phyloP scores from a whole-genome alignment of 192 early-diverging fungal species.

The Coemansia sp. region DNA sequence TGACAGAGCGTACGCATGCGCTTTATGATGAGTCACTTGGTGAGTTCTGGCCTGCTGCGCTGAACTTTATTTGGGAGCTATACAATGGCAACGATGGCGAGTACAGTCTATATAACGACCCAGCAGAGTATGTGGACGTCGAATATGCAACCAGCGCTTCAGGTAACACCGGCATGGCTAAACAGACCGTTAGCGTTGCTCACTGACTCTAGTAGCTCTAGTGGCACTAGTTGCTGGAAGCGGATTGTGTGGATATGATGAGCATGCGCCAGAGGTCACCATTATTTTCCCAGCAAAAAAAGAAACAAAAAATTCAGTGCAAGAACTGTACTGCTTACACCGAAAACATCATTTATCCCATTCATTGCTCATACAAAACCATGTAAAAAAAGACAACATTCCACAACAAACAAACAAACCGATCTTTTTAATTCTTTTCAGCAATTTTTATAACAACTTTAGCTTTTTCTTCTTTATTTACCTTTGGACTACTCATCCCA shows the following conservation, averaged over 20 bases:
- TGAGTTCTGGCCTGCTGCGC: constrained; percentile 25
- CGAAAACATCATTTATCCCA: background rate
- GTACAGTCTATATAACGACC: background rate
- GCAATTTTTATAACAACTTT: background rate
- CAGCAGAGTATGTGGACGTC: background rate
- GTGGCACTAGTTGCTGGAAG: background rate
- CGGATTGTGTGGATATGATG: background rate
- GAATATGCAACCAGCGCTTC: background rate
- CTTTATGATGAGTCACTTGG: constrained; percentile 17
- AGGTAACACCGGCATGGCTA: background rate
- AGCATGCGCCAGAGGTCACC: background rate
- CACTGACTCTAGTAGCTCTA: background rate
- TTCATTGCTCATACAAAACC: background rate
- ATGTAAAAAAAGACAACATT: background rate
- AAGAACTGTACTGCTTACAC: background rate
- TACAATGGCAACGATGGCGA: constrained; percentile 19
- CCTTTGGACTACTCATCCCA: background rate
- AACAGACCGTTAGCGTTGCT: constrained; percentile 4
- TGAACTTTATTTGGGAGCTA: constrained; percentile 38
- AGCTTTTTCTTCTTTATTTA: background rate
- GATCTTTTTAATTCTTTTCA: background rate
- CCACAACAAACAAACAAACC: background rate
- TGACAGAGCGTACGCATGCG: constrained; percentile 13
- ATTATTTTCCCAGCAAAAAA: too few relatives aligned
- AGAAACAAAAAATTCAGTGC: background rate